Percentiles rank a stretch among this genome's conserved stretches.
Evolutionary conservation across 2,329 filamentous ascomycete species (phyloP).

Genomic region (Sarocladiaceae sp.): DNA sequence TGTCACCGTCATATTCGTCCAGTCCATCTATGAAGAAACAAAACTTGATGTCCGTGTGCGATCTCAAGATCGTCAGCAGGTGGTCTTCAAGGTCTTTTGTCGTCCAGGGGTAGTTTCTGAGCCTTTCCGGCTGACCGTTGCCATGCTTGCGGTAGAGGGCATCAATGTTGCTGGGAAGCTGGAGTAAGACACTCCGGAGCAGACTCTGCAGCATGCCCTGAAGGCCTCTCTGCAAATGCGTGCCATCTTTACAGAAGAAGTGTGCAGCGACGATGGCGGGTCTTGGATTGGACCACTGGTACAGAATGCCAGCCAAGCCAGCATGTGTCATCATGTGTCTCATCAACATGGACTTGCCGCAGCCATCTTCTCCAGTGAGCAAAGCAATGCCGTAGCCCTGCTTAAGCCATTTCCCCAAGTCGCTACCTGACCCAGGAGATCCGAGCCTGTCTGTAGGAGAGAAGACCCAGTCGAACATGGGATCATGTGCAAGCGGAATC

Average conservation of each 20-base stretch:
- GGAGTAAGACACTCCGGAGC: neutral
- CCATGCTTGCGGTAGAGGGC: neutral
- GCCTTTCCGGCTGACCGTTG: neutral
- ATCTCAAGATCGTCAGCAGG: neutral
- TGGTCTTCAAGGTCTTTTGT: neutral
- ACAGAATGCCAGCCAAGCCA: neutral
- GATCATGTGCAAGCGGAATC: neutral
- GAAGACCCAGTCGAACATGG: slow-evolving; percentile 6
- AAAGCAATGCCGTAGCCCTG: neutral
- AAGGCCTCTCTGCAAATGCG: neutral
- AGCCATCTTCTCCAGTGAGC: neutral
- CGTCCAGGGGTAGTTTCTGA: neutral
- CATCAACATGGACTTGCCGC: slow-evolving; percentile 6
- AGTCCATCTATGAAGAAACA: slow-evolving; percentile 5
- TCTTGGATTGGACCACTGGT: slow-evolving; percentile 5
- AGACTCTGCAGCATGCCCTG: neutral
- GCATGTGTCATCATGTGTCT: neutral
- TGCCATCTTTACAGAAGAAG: neutral
- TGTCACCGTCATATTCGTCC: neutral
- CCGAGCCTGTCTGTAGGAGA: neutral
- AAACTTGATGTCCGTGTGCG: neutral
- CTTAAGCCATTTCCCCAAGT: neutral
- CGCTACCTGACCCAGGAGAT: neutral
- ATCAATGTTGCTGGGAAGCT: neutral
- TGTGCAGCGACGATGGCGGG: neutral